These are phyloP conservation scores for Sanghuangporus weigelae DNA, from an alignment of 1,284 basidiomycete species.

Conservation along the genomic window DNA sequence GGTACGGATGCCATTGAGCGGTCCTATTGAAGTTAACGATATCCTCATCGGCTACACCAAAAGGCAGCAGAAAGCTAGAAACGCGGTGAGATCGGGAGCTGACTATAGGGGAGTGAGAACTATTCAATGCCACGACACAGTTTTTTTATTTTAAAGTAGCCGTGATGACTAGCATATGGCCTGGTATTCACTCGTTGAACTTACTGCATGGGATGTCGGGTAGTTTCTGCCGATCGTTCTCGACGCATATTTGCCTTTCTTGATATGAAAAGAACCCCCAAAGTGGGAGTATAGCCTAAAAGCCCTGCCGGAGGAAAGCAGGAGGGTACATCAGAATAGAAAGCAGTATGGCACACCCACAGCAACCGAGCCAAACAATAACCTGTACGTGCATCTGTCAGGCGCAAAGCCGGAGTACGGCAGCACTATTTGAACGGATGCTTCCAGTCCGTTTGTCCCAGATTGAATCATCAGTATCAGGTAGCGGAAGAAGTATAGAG, in stretches of 20 bases:
- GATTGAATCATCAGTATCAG: not conserved
- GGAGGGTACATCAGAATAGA: not conserved
- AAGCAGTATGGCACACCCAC: slow-evolving; percentile 17
- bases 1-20: too few relatives aligned
- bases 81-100: slow-evolving; percentile 13
- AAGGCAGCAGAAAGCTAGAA: slow-evolving; percentile 14
- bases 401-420: slow-evolving; percentile 17
- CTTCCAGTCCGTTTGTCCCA: not conserved
- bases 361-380: slow-evolving; percentile 17
- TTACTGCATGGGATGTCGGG: too few relatives aligned
- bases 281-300: too few relatives aligned
- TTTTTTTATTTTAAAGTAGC: not conserved
- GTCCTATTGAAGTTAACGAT: not conserved
- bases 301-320: too few relatives aligned
- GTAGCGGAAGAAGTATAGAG: slow-evolving; percentile 17
- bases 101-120: slow-evolving; percentile 16
- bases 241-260: too few relatives aligned
- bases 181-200: not conserved
- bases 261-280: too few relatives aligned
- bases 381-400: slow-evolving; percentile 3
- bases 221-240: too few relatives aligned
- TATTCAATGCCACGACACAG: slow-evolving; percentile 18
- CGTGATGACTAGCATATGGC: not conserved
- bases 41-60: slow-evolving; percentile 18
- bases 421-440: not conserved